These are phyloP conservation scores for Mucuna pruriens DNA, from an alignment of 306 rosid species.

Conservation along the genomic window DNA sequence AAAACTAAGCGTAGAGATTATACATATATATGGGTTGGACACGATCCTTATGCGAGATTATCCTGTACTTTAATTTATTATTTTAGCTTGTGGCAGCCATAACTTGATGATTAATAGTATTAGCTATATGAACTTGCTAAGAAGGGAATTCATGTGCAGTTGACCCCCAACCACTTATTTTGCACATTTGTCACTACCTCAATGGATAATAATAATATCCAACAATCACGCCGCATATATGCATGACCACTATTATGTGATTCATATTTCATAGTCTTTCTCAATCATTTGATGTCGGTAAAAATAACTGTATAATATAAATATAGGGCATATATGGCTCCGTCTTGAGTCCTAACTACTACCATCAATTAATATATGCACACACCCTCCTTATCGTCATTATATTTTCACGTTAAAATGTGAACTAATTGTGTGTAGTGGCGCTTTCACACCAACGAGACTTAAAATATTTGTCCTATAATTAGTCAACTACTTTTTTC, in stretches of 20 bases:
- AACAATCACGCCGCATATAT: conserved; percentile 62
- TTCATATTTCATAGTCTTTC: conserved; percentile 28
- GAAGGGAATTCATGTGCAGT: conserved; percentile 59
- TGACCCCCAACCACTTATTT: conserved; percentile 61
- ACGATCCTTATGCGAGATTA: conserved; percentile 41
- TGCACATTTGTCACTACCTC: conserved; percentile 43
- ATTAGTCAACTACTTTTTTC: not conserved
- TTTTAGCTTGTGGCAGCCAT: conserved; percentile 1
- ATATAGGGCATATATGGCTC: not conserved
- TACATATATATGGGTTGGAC: conserved; percentile 17
- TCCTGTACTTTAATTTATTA: conserved; percentile 23
- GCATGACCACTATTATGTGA: conserved; percentile 42
- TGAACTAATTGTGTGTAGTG: not conserved
- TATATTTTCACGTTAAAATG: not conserved
- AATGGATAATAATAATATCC: conserved; percentile 54
- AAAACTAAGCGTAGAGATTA: not conserved
- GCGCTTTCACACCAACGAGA: conserved; percentile 10
- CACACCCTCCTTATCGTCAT: not conserved
- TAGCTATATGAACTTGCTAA: conserved; percentile 24
- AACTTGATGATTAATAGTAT: conserved; percentile 28
- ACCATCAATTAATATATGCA: conserved; percentile 16
- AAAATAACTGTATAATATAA: not conserved
- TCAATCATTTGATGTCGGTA: conserved; percentile 59
- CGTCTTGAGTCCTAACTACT: not conserved
- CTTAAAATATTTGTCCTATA: not conserved